Evolutionary conservation across 176 grass and related monocot genomes (phyloP).

Genomic region (Paspalum vaginatum): DNA sequence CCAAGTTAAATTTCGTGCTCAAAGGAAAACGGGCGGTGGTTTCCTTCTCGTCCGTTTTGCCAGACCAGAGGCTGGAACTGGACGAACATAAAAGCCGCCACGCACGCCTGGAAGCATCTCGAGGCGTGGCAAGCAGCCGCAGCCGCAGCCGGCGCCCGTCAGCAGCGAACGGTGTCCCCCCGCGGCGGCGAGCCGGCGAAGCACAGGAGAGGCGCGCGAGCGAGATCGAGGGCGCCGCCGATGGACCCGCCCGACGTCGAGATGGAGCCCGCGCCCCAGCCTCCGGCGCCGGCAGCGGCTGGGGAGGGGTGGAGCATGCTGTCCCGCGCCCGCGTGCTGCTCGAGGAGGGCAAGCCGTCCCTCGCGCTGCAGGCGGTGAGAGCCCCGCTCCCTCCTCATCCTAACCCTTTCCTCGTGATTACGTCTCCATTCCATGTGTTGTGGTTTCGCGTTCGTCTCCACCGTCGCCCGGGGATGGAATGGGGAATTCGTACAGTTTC

Average conservation of each 20-base stretch:
- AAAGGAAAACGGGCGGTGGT: not conserved
- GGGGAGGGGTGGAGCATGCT: constrained; percentile 68
- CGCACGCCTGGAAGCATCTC: constrained; percentile 41
- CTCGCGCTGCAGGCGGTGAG: constrained; percentile 84
- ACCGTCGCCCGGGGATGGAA: not conserved
- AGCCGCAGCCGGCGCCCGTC: constrained; percentile 24
- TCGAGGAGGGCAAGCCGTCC: constrained; percentile 77
- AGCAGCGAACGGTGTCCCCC: not conserved
- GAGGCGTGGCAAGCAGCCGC: constrained; percentile 43
- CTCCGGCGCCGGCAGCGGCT: not conserved
- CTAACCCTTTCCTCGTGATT: not conserved
- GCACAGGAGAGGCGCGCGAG: constrained; percentile 4
- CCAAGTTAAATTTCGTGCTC: no score
- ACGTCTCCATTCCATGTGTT: constrained; percentile 32
- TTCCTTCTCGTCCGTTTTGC: constrained; percentile 7
- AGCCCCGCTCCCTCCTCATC: not conserved
- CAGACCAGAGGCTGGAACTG: not conserved
- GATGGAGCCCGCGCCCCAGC: constrained; percentile 41
- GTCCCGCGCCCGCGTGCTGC: constrained; percentile 64
- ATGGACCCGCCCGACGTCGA: constrained; percentile 74
- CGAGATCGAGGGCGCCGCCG: constrained; percentile 24
- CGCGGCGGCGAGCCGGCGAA: constrained; percentile 29
- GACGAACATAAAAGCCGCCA: constrained; percentile 27
- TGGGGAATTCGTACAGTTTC: not conserved
- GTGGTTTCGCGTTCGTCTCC: not conserved